Percentiles rank a stretch among this genome's conserved stretches.
Conservation (phyloP, 1,284 basidiomycete genomes). For the Trichosporon sp. region DNA sequence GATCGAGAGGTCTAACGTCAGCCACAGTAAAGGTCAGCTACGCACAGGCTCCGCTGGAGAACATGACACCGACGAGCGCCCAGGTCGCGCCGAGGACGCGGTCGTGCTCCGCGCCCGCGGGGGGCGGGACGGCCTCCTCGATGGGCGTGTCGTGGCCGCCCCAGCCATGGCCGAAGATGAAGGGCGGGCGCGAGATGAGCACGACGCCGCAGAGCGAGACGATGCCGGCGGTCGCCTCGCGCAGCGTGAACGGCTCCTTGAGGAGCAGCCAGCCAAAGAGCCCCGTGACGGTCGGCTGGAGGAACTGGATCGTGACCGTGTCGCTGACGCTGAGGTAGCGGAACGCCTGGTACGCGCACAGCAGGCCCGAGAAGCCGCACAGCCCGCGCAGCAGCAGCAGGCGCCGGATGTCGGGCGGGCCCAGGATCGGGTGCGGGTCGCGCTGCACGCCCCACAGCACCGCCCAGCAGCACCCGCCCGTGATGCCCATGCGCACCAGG, state of each 20-base stretch:
- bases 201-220: conserved; percentile 61
- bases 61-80: conserved; percentile 38
- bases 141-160: conserved; percentile 17
- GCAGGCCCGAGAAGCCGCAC: conserved; percentile 53
- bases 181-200: conserved; percentile 64
- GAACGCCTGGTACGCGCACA: conserved; percentile 61
- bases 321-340: conserved; percentile 68
- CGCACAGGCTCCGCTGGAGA: conserved; percentile 44
- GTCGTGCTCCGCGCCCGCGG: background rate
- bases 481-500: conserved; percentile 49
- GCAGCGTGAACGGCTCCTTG: conserved; percentile 59
- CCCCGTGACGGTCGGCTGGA: conserved; percentile 65
- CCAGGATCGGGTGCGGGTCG: conserved; percentile 62
- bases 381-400: conserved; percentile 61
- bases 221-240: conserved; percentile 62
- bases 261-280: conserved; percentile 66
- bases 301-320: conserved; percentile 69
- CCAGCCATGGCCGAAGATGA: conserved; percentile 49
- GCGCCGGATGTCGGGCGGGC: conserved; percentile 62
- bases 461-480: conserved; percentile 52
- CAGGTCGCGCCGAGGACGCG: conserved; percentile 34
- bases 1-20: conserved; percentile 59
- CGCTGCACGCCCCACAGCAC: conserved; percentile 52
- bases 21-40: background rate
- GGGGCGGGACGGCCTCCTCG: conserved; percentile 10